Evolutionary conservation across 495 filamentous ascomycete genomes (phyloP), one percentile per base, ranked within the genome.

Genomic region (Penicillium daleae): DNA sequence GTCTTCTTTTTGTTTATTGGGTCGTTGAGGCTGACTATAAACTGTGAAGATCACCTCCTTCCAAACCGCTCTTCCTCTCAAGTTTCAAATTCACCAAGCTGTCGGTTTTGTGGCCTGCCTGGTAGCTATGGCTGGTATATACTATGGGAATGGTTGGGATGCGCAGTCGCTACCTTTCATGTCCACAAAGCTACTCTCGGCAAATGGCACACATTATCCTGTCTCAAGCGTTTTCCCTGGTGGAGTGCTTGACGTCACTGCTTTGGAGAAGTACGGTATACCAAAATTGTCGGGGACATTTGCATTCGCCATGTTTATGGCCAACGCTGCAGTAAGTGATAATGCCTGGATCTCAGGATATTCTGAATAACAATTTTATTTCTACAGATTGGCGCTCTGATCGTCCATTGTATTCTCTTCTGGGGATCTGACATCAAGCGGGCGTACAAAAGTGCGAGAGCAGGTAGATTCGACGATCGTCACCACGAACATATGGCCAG

Each of bases 241-340:
- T 0, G 75, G 75, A 53, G 66, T 75, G 6, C 74, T 84, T 31
- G 66, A 81, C 59, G 57, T 68, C 24, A 42, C 60, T 3, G 65
- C 68, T 1, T 40, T 83, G 40, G 55, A 44, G 8, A 48, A 78
- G 17, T 42, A 73, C 49, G 80, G 82, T 10, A 54, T 77, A 8
- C 83, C 83, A 0, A 71, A 65, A 4, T 60, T 86, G 5, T 76
- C 78, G 2, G 81, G 75, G 2, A 74, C 72, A 4, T 85, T 83
- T 57, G 73, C 71, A 0, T 74, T 67, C 42, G 58, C 63, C 1
- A 62, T 75, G 67, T 66, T 75, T 17, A 71, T 72, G 63, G 73
- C 73, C 0, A 74, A 74, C 61, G 73, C 73, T 44, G 73, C 73
- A 19, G 72, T 74, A 68, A 55, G 72, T 66, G 29, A 15, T 44